Evolutionary conservation across 2,329 filamentous ascomycete genomes (phyloP).

Genomic region (Rutstroemia sp.): DNA sequence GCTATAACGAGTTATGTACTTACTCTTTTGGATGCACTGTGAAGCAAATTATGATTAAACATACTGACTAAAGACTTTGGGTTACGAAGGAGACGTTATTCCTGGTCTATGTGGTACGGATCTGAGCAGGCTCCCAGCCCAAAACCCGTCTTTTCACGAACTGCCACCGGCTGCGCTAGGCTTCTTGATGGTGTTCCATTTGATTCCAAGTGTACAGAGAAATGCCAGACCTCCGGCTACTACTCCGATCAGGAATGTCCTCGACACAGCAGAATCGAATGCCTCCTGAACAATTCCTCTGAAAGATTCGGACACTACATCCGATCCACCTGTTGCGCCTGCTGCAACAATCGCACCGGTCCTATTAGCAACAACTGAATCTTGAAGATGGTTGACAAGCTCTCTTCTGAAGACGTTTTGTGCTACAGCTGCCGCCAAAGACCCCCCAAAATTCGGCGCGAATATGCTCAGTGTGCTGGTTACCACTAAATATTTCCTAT

Average conservation of each 20-base stretch:
- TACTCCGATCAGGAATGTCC: not conserved
- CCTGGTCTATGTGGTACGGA: too few relatives aligned
- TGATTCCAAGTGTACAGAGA: not conserved
- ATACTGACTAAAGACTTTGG: too few relatives aligned
- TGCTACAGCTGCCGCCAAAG: not conserved
- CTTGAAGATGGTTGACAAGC: conserved; percentile 28
- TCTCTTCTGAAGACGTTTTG: not conserved
- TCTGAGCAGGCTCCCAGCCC: too few relatives aligned
- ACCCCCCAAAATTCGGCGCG: not conserved
- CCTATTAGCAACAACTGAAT: conserved; percentile 24
- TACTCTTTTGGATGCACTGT: too few relatives aligned
- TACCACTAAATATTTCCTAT: conserved; percentile 42
- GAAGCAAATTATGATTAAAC: too few relatives aligned
- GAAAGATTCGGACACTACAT: not conserved
- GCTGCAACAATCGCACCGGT: conserved; percentile 34
- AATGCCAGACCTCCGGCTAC: not conserved
- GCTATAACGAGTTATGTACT: too few relatives aligned
- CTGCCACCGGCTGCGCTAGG: not conserved
- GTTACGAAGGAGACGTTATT: too few relatives aligned
- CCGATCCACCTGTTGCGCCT: conserved; percentile 28
- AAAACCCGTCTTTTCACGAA: too few relatives aligned
- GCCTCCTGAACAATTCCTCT: not conserved
- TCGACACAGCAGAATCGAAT: not conserved
- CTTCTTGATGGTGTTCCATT: not conserved
- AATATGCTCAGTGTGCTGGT: conserved; percentile 19